Percentiles rank a stretch among this genome's conserved stretches.
Conservation (phyloP, 2,329 filamentous ascomycete genomes). For the Fusarium veterinarium region DNA sequence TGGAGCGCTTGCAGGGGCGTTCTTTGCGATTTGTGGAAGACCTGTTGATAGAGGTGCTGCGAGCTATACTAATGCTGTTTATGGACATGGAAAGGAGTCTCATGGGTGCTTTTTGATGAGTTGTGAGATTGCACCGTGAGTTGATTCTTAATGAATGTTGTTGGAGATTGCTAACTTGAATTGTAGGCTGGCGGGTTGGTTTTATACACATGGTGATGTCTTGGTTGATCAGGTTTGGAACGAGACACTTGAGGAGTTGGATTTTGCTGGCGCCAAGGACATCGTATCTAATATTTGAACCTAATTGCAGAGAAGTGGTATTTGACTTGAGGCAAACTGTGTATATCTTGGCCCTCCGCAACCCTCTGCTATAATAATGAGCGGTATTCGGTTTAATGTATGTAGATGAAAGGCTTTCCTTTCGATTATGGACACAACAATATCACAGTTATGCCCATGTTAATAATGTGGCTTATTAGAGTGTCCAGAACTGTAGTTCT, state of each 20-base stretch:
- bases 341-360: too few relatives aligned
- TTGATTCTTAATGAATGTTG: fast-evolving
- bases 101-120: constrained; percentile 64
- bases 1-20: not conserved
- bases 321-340: too few relatives aligned
- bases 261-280: not conserved
- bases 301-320: not conserved
- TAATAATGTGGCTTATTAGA: too few relatives aligned
- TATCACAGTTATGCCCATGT: too few relatives aligned
- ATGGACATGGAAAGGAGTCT: constrained; percentile 59
- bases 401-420: too few relatives aligned
- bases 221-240: constrained; percentile 31
- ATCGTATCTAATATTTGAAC: constrained; percentile 40
- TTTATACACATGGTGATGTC: constrained; percentile 22
- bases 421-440: too few relatives aligned
- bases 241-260: constrained; percentile 29
- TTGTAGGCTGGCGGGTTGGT: constrained; percentile 31
- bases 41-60: constrained; percentile 55
- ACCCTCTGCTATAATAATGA: too few relatives aligned
- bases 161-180: not conserved
- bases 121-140: constrained; percentile 50
- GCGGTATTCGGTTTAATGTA: too few relatives aligned
- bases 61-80: constrained; percentile 59
- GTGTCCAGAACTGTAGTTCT: too few relatives aligned
- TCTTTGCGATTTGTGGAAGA: constrained; percentile 44